Conservation (phyloP, 805 yeast genomes). For the Candida ulmi region DNA sequence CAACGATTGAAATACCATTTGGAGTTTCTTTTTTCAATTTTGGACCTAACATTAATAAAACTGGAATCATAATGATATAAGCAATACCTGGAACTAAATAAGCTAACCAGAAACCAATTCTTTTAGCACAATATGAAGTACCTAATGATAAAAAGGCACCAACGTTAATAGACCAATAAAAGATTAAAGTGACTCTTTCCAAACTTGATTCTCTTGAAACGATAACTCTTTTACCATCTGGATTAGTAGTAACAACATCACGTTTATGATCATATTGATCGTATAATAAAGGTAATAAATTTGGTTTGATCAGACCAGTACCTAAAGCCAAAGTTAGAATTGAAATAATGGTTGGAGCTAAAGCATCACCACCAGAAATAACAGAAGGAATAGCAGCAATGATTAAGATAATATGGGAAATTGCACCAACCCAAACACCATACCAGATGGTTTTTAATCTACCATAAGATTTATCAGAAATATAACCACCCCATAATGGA, state of each 20-base stretch:
- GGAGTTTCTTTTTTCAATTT: slow-evolving; percentile 24
- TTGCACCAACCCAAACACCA: slow-evolving; percentile 52
- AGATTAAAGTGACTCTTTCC: slow-evolving; percentile 70
- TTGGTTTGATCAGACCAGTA: slow-evolving; percentile 78
- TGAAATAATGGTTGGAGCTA: slow-evolving; percentile 51
- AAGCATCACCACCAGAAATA: slow-evolving; percentile 40
- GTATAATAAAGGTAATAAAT: slow-evolving; percentile 65
- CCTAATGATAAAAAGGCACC: slow-evolving; percentile 75
- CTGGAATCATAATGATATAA: slow-evolving; percentile 46
- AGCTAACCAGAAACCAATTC: slow-evolving; percentile 71
- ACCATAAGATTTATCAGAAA: slow-evolving; percentile 73
- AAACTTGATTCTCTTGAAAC: slow-evolving; percentile 65
- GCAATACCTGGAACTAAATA: slow-evolving; percentile 62
- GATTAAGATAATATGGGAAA: slow-evolving; percentile 60
- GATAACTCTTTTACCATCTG: slow-evolving; percentile 62
- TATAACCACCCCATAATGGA: slow-evolving; percentile 70
- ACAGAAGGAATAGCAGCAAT: slow-evolving; percentile 61
- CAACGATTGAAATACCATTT: slow-evolving; percentile 35
- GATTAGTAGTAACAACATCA: slow-evolving; percentile 51
- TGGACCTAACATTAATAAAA: slow-evolving; percentile 31
- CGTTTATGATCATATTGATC: slow-evolving; percentile 62
- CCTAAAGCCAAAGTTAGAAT: slow-evolving; percentile 59
- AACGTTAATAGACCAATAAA: slow-evolving; percentile 70
- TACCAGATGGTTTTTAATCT: slow-evolving; percentile 62
- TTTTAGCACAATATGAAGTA: slow-evolving; percentile 64